Evolutionary conservation across 495 filamentous ascomycete species (phyloP).

Genomic region (Evansstolkia leycettana): DNA sequence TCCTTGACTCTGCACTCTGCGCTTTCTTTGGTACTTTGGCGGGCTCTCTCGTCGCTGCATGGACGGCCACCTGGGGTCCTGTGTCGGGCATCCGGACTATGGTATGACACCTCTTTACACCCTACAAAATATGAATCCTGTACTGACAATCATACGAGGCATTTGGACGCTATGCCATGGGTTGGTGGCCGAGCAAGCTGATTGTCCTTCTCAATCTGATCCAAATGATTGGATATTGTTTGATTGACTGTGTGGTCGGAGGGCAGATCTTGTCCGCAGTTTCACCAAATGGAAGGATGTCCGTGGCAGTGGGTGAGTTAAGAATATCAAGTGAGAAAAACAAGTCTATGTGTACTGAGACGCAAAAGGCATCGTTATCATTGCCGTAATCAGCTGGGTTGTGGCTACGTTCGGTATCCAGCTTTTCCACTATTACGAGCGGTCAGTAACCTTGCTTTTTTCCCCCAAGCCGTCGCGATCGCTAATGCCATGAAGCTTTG

Average conservation of each 20-base stretch:
- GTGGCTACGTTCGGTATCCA: slow-evolving; percentile 55
- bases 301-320: slow-evolving; percentile 47
- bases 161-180: slow-evolving; percentile 55
- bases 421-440: slow-evolving; percentile 54
- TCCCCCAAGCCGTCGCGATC: neutral
- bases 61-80: slow-evolving; percentile 65
- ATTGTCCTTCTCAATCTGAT: slow-evolving; percentile 53
- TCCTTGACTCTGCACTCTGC: slow-evolving; percentile 52
- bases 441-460: slow-evolving; percentile 1
- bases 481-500: slow-evolving; percentile 6
- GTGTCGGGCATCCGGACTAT: slow-evolving; percentile 58
- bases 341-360: slow-evolving; percentile 33
- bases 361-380: slow-evolving; percentile 50
- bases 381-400: slow-evolving; percentile 43
- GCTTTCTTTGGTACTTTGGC: slow-evolving; percentile 49
- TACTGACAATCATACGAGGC: slow-evolving; percentile 29
- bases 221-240: slow-evolving; percentile 51
- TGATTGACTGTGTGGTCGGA: slow-evolving; percentile 42
- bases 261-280: slow-evolving; percentile 41
- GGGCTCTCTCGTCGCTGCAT: slow-evolving; percentile 49
- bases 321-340: slow-evolving; percentile 10
- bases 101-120: slow-evolving; percentile 21
- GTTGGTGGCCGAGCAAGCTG: slow-evolving; percentile 58
- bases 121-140: no score
- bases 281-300: slow-evolving; percentile 46